These are phyloP conservation scores for Cutaneotrichosporon sp. DNA, from an alignment of 1,284 basidiomycete genomes.

Conservation along the genomic window DNA sequence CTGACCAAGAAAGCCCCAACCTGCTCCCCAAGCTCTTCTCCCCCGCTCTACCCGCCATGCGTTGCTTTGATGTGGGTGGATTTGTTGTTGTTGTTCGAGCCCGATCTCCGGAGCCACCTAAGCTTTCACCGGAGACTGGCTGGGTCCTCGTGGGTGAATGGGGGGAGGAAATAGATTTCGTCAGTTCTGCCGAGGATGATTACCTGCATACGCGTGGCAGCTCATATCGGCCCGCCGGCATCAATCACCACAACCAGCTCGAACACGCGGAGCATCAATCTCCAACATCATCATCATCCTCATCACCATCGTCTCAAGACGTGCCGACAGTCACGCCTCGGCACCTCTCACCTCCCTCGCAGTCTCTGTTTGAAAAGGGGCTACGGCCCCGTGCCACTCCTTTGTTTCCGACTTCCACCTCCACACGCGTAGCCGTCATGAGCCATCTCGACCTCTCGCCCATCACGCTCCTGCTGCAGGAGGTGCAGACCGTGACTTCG, in stretches of 20 bases:
- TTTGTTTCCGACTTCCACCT: not conserved
- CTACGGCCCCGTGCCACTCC: not conserved
- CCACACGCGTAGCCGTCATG: not conserved
- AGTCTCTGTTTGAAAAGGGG: not conserved
- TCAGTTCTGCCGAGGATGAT: not conserved
- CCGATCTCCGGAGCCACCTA: not conserved
- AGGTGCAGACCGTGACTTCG: slow-evolving; percentile 87
- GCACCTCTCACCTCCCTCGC: not conserved
- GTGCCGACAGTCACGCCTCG: not conserved
- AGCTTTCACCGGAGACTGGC: not conserved
- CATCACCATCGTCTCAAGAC: not conserved
- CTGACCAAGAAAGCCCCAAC: too few relatives aligned
- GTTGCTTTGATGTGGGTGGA: not conserved
- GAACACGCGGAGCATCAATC: too few relatives aligned
- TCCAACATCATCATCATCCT: not conserved
- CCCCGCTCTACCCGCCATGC: not conserved
- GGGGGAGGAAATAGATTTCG: not conserved
- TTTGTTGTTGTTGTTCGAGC: not conserved
- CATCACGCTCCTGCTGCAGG: slow-evolving; percentile 51
- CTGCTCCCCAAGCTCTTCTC: not conserved
- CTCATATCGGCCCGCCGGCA: too few relatives aligned
- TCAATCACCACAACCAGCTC: too few relatives aligned
- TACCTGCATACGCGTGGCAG: too few relatives aligned
- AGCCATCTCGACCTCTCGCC: slow-evolving; percentile 36
- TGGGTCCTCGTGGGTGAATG: not conserved